phyloP scores from a whole-genome alignment of 148 eudicot species.

The Heliamphora exappendiculata region DNA sequence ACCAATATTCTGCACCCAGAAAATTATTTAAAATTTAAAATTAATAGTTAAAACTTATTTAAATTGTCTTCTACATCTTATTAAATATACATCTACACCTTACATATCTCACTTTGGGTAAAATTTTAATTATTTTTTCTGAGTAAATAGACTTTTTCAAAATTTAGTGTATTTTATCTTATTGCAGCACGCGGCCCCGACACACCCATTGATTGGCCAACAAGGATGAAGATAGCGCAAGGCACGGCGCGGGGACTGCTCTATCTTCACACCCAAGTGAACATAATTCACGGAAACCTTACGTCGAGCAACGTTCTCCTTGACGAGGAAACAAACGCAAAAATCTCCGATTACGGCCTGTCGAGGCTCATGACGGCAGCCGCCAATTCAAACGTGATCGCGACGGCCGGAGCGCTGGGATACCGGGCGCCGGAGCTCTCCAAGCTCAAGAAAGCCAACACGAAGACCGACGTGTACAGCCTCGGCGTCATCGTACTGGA shows the following conservation, averaged over 20 bases:
- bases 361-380: constrained; percentile 70
- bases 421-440: constrained; percentile 88
- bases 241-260: constrained; percentile 60
- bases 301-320: constrained; percentile 79
- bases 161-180: no score
- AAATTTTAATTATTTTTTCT: no score
- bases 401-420: constrained; percentile 77
- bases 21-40: no score
- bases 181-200: constrained; percentile 57
- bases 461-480: constrained; percentile 75
- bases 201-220: constrained; percentile 52
- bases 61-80: no score
- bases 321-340: constrained; percentile 45
- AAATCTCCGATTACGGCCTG: constrained; percentile 70
- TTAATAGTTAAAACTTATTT: no score
- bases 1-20: no score
- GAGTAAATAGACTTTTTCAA: no score
- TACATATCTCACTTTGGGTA: no score
- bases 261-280: constrained; percentile 59
- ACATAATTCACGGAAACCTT: constrained; percentile 73
- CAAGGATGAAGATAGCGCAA: constrained; percentile 63
- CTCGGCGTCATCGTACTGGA: constrained; percentile 76
- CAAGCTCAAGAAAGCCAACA: constrained; percentile 72
- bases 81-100: no score
- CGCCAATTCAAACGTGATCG: constrained; percentile 65